Evolutionary conservation across 2,329 filamentous ascomycete genomes (phyloP).

Genomic region (Diaporthe caulivora): DNA sequence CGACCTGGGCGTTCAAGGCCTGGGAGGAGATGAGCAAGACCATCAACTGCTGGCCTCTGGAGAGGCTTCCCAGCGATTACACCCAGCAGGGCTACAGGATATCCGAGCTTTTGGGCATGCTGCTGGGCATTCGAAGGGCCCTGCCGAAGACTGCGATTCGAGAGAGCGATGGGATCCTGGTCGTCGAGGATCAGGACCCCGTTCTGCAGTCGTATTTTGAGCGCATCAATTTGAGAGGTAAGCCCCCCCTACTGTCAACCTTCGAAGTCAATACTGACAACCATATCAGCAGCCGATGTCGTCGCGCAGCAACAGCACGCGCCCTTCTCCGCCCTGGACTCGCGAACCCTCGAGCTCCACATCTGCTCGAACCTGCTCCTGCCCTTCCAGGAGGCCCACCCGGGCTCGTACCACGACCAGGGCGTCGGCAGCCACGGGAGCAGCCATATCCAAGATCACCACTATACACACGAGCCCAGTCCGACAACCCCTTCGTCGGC

Average conservation of each 20-base stretch:
- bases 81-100: constrained; percentile 71
- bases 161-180: constrained; percentile 61
- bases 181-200: constrained; percentile 60
- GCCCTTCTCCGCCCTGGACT: constrained; percentile 63
- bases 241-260: constrained; percentile 46
- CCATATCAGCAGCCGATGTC: constrained; percentile 52
- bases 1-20: constrained; percentile 76
- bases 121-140: constrained; percentile 70
- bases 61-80: constrained; percentile 67
- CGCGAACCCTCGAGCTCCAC: constrained; percentile 59
- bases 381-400: constrained; percentile 38
- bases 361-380: constrained; percentile 59
- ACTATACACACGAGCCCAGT: neutral
- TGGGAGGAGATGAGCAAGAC: constrained; percentile 70
- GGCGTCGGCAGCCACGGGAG: neutral
- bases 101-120: constrained; percentile 70
- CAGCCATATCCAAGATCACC: neutral
- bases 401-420: constrained; percentile 15
- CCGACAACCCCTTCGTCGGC: neutral
- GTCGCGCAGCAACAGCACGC: constrained; percentile 62
- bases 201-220: constrained; percentile 66
- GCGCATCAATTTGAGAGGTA: constrained; percentile 68
- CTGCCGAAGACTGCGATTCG: constrained; percentile 65
- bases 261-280: constrained; percentile 35
- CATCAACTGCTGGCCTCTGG: constrained; percentile 69